These are phyloP conservation scores for Hanseniaspora jakobsenii DNA, from an alignment of 805 yeast genomes.

Conservation along the genomic window DNA sequence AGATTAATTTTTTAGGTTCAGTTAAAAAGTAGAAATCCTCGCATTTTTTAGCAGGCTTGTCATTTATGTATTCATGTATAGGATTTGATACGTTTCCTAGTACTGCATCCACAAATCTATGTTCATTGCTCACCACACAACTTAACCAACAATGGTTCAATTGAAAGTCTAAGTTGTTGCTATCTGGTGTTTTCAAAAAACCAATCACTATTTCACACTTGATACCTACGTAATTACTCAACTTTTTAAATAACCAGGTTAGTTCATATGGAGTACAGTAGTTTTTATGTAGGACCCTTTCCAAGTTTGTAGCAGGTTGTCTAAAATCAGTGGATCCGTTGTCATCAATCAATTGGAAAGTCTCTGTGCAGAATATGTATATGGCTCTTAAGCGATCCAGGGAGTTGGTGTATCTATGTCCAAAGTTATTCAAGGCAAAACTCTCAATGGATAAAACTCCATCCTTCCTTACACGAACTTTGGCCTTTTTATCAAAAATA, in stretches of 20 bases:
- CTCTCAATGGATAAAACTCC: constrained; percentile 40
- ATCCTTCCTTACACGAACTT: constrained; percentile 29
- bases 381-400: constrained; percentile 56
- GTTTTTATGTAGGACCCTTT: constrained; percentile 34
- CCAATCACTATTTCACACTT: constrained; percentile 72
- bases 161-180: constrained; percentile 33
- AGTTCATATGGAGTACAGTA: constrained; percentile 59
- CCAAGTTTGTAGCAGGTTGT: constrained; percentile 31
- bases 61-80: constrained; percentile 32
- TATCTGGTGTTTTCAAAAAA: constrained; percentile 68
- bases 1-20: constrained; percentile 61
- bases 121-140: constrained; percentile 59
- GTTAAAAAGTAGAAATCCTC: constrained; percentile 60
- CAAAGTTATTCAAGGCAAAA: constrained; percentile 43
- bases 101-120: constrained; percentile 66
- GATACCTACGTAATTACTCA: constrained; percentile 58
- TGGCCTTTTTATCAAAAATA: constrained; percentile 36
- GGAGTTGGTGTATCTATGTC: constrained; percentile 39
- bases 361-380: constrained; percentile 49
- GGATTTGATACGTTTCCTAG: constrained; percentile 51
- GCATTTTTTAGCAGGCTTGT: constrained; percentile 24
- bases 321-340: constrained; percentile 30
- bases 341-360: constrained; percentile 37
- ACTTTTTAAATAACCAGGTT: constrained; percentile 60
- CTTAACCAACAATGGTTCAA: constrained; percentile 85